Evolutionary conservation across 352 stramenopile genomes (phyloP), one percentile per base, ranked within the genome.

Genomic region (Phytopythium helicoides): DNA sequence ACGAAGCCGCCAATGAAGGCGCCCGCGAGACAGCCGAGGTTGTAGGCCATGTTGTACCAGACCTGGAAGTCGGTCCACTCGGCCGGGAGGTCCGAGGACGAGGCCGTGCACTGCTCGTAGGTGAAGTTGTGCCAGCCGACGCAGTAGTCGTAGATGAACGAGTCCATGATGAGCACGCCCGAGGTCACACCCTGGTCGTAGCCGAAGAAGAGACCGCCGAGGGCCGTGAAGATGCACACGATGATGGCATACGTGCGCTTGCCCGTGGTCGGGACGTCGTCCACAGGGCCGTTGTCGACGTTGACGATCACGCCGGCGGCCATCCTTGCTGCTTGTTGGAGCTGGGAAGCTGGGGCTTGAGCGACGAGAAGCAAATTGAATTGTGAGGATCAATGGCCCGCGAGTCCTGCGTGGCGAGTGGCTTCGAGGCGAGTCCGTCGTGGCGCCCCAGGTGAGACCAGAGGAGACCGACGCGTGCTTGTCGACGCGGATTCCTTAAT

Each of bases 31-130:
- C 58, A 76, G 14, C 60, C 63, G 5, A 76, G 47, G 49, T 76
- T 72, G 56, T 76, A 76, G 10, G 62, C 36, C 57, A 76, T 71
- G 51, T 76, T 76, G 60, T 65, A 75, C 55, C 59, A 60, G 23
- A 64, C 54, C 8, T 51, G 68, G 56, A 68, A 74, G 54, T 56
- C 40, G 11, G 42, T 18, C 65, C 61, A 68, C 33, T 67, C 54
- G 23, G 12, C 11, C 1, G 65, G 61, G 3, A 71, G 54, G 3
- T 69, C 53, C 4, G 46, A 42, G 2, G 59, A 36, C 1, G 37
- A 45, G 6, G 18, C 21, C 8, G 45, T 63, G 56, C 66, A 76
- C 3, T 64, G 19, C 3, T 60, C 26, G 47, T 71, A 49, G 18
- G 68, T 73, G 31, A 45, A 49, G 39, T 54, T 51, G 36, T 47